Evolutionary conservation across 2,329 filamentous ascomycete species (phyloP).

Genomic region (Penicillium sp.): DNA sequence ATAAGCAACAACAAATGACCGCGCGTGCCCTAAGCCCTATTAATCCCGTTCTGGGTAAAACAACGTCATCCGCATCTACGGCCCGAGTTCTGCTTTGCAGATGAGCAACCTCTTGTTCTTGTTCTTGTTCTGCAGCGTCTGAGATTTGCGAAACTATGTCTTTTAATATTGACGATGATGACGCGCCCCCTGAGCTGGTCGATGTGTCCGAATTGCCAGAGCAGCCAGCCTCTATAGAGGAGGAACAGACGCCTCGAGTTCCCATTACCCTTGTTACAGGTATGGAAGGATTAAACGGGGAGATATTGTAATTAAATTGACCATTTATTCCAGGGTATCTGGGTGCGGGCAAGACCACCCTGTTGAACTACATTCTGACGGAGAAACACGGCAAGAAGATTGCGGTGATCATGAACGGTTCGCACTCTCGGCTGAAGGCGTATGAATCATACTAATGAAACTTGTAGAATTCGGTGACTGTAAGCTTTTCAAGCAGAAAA

Average conservation of each 20-base stretch:
- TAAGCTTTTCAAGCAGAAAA: constrained; percentile 35
- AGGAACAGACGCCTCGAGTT: constrained; percentile 37
- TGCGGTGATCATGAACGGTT: constrained; percentile 91
- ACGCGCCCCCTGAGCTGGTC: constrained; percentile 43
- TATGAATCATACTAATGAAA: constrained; percentile 15
- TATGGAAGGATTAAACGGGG: constrained; percentile 19
- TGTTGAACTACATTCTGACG: constrained; percentile 92
- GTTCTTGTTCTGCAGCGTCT: not conserved
- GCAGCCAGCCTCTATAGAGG: constrained; percentile 20
- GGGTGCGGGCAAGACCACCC: constrained; percentile 89
- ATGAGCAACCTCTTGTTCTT: not conserved
- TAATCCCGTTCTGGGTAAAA: constrained; percentile 9
- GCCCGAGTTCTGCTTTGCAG: not conserved
- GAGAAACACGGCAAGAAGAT: constrained; percentile 97
- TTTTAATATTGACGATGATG: constrained; percentile 39
- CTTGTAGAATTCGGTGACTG: constrained; percentile 71
- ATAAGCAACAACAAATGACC: constrained; percentile 28
- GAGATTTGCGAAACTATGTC: constrained; percentile 13
- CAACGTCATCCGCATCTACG: constrained; percentile 23
- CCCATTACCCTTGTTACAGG: constrained; percentile 51
- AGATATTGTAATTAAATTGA: not conserved
- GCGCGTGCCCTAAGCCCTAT: constrained; percentile 36
- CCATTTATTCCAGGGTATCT: constrained; percentile 66
- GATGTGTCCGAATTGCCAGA: constrained; percentile 33
- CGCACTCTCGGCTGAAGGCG: constrained; percentile 21